Conservation (phyloP, 371 early-diverging fungal species). For the Mucor lusitanicus region DNA sequence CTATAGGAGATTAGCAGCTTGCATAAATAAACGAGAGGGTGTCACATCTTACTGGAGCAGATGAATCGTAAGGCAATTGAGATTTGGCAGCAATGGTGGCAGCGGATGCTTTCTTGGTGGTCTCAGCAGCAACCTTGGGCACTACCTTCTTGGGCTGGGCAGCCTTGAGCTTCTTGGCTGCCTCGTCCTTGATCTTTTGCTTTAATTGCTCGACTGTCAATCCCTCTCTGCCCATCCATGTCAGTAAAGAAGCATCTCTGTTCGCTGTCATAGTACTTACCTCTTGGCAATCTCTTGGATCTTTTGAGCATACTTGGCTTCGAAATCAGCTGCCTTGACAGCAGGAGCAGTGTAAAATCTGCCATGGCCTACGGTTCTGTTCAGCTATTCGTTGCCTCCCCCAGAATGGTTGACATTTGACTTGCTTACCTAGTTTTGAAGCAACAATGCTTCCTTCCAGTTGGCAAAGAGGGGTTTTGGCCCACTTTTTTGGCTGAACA, state of each 20-base stretch:
- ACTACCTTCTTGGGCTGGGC: conserved; percentile 19
- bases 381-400: not conserved
- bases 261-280: conserved; percentile 27
- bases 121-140: conserved; percentile 16
- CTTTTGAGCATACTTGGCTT: conserved; percentile 75
- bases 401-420: not conserved
- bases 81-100: conserved; percentile 35
- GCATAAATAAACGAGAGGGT: not conserved
- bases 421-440: conserved; percentile 6
- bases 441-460: not conserved
- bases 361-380: conserved; percentile 4
- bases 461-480: not conserved
- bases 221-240: conserved; percentile 38
- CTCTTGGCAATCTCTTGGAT: conserved; percentile 63
- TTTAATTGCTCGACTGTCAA: conserved; percentile 54
- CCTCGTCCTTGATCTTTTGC: conserved; percentile 43
- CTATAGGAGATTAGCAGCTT: conserved; percentile 25
- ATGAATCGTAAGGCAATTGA: conserved; percentile 41
- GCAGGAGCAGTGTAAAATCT: conserved; percentile 20
- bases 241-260: not conserved
- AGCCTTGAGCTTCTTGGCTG: conserved; percentile 25
- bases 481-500: not conserved
- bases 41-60: conserved; percentile 45
- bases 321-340: conserved; percentile 48
- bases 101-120: conserved; percentile 28